Percentiles rank a stretch among this genome's conserved stretches.
phyloP scores from a whole-genome alignment of 2,329 filamentous ascomycete genomes.

The Fusarium longipes region DNA sequence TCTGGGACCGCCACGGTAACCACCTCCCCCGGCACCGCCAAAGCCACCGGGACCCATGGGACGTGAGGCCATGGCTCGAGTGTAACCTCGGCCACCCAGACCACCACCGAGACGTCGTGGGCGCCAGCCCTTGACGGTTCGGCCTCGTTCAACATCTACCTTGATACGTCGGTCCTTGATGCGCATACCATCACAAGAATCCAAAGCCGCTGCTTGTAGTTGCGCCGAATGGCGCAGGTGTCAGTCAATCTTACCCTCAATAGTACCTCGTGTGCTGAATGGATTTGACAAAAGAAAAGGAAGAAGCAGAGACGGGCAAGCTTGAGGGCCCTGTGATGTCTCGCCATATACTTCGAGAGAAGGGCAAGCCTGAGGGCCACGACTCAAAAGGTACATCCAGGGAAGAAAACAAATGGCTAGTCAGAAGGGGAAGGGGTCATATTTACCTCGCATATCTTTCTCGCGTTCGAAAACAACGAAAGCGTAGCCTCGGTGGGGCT shows the following conservation, averaged over 20 bases:
- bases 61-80: constrained; percentile 79
- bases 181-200: constrained; percentile 82
- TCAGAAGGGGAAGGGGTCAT: constrained; percentile 51
- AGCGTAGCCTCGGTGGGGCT: constrained; percentile 88
- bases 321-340: constrained; percentile 65
- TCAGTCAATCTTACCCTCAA: constrained; percentile 74
- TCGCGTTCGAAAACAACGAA: constrained; percentile 98
- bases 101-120: constrained; percentile 92
- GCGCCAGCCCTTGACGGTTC: constrained; percentile 93
- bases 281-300: constrained; percentile 45
- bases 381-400: constrained; percentile 49
- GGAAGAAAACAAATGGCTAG: constrained; percentile 40
- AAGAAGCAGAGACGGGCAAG: constrained; percentile 62
- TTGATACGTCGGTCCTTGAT: constrained; percentile 94
- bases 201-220: constrained; percentile 85
- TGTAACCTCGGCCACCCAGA: constrained; percentile 91
- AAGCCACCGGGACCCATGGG: constrained; percentile 72
- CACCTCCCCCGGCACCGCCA: constrained; percentile 67
- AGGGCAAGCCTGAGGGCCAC: constrained; percentile 58
- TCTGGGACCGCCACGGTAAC: constrained; percentile 59
- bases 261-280: constrained; percentile 38
- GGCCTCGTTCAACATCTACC: constrained; percentile 95
- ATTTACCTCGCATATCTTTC: constrained; percentile 98
- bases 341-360: constrained; percentile 57
- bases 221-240: constrained; percentile 70